Evolutionary conservation across 2,329 filamentous ascomycete genomes (phyloP).

Genomic region (Sporothrix inflata): DNA sequence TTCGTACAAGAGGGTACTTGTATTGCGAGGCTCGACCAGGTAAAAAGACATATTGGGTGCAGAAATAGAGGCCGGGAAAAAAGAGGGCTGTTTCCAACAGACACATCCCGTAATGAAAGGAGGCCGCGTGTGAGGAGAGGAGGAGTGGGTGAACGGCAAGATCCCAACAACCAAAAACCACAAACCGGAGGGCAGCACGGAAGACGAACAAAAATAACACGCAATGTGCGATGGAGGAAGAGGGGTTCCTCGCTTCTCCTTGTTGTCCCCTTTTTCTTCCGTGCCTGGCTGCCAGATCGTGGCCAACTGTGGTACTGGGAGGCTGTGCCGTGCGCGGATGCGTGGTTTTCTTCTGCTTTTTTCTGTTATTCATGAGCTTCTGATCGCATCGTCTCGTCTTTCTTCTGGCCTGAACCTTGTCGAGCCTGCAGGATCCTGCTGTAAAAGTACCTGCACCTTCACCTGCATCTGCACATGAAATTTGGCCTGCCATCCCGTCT

Average conservation of each 20-base stretch:
- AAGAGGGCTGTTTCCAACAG: conserved; percentile 15
- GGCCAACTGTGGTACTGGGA: conserved; percentile 23
- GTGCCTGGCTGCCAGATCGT: conserved; percentile 10
- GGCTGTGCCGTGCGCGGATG: conserved; percentile 10
- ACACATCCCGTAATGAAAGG: conserved; percentile 24
- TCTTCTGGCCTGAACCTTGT: conserved; percentile 3
- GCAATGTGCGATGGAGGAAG: not conserved
- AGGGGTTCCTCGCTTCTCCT: not conserved
- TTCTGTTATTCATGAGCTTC: not conserved
- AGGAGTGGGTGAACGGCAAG: not conserved
- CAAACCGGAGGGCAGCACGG: not conserved
- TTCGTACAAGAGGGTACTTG: not conserved
- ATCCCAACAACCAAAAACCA: not conserved
- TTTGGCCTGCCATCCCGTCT: not conserved
- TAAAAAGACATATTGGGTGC: not conserved
- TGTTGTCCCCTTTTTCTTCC: not conserved
- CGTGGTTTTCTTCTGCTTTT: not conserved
- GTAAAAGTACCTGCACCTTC: not conserved
- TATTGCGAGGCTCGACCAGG: not conserved
- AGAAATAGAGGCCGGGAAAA: not conserved
- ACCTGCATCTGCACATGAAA: conserved; percentile 15
- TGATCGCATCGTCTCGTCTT: conserved; percentile 1
- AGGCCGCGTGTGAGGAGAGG: not conserved
- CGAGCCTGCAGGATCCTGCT: conserved; percentile 11
- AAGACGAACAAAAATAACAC: conserved; percentile 2